Conservation (phyloP, 2,329 filamentous ascomycete species). For the Calonectria naviculata region DNA sequence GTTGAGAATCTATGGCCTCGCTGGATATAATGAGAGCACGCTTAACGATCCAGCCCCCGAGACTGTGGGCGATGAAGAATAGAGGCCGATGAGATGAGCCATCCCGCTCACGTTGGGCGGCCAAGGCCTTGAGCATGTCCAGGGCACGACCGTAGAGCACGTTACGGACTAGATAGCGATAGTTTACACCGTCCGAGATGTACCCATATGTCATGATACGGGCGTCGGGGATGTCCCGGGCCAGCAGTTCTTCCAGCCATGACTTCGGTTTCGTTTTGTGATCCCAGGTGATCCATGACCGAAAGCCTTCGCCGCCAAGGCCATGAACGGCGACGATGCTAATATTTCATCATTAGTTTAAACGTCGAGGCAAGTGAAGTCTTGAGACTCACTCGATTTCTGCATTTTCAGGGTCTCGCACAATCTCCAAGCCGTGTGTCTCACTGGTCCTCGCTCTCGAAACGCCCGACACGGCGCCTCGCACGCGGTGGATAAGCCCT, state of each 20-base stretch:
- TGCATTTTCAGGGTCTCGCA: constrained; percentile 12
- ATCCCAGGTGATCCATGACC: constrained; percentile 17
- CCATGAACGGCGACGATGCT: constrained; percentile 23
- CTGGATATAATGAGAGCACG: constrained; percentile 22
- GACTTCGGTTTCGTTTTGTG: constrained; percentile 6
- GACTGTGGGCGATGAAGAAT: constrained; percentile 22
- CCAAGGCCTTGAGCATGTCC: constrained; percentile 22
- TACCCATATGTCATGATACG: constrained; percentile 24
- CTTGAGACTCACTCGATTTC: constrained; percentile 16
- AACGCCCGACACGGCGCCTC: constrained; percentile 10
- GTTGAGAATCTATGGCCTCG: constrained; percentile 12
- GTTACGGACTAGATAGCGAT: constrained; percentile 21
- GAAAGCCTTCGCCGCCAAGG: constrained; percentile 20
- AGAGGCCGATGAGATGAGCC: constrained; percentile 13
- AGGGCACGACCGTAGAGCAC: constrained; percentile 21
- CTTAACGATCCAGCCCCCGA: constrained; percentile 23
- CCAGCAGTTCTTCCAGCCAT: constrained; percentile 21
- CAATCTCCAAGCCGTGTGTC: constrained; percentile 15
- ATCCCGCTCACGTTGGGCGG: constrained; percentile 15
- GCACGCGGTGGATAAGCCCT: constrained; percentile 16
- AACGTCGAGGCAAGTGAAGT: too few relatives aligned
- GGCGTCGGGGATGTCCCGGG: constrained; percentile 14
- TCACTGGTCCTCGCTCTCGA: constrained; percentile 6
- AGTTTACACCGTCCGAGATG: constrained; percentile 19
- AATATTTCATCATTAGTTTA: not conserved